Conservation (phyloP, 257 asterid genomes). For the Penstemon newberryi region DNA sequence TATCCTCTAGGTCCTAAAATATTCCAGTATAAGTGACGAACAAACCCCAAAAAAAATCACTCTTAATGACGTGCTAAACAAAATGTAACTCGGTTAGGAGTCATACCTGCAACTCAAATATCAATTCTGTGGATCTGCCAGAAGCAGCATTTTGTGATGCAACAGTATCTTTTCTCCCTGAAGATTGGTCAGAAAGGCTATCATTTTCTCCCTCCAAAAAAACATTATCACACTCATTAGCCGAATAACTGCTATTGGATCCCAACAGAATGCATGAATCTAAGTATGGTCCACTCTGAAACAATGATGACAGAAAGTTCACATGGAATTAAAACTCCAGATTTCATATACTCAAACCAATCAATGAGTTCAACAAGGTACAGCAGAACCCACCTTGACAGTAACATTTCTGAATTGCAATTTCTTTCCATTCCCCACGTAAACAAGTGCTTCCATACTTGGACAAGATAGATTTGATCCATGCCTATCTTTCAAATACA, state of each 20-base stretch:
- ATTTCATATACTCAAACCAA: slow-evolving; percentile 21
- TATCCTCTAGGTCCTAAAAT: background rate
- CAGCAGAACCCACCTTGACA: slow-evolving; percentile 56
- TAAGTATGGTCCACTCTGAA: slow-evolving; percentile 69
- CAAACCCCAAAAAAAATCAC: slow-evolving; percentile 7
- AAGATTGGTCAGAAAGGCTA: slow-evolving; percentile 39
- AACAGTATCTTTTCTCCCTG: slow-evolving; percentile 39
- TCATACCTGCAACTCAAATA: slow-evolving; percentile 79
- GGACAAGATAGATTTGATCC: slow-evolving; percentile 61
- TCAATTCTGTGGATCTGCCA: slow-evolving; percentile 58
- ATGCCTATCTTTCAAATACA: slow-evolving; percentile 74
- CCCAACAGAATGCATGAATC: slow-evolving; percentile 91
- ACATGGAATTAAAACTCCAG: slow-evolving; percentile 2
- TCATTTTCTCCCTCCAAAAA: slow-evolving; percentile 56
- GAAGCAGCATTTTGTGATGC: slow-evolving; percentile 44
- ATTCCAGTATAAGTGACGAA: background rate
- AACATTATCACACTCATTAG: slow-evolving; percentile 68
- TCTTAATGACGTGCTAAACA: slow-evolving; percentile 5
- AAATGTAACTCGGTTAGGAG: slow-evolving; percentile 1
- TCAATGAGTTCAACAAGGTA: slow-evolving; percentile 15
- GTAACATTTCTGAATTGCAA: slow-evolving; percentile 83
- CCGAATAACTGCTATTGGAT: slow-evolving; percentile 89
- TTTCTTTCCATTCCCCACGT: slow-evolving; percentile 88
- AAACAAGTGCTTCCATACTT: slow-evolving; percentile 72
- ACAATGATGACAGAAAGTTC: slow-evolving; percentile 28